phyloP scores from a whole-genome alignment of 1,284 basidiomycete species.

The Apiotrichum gamsii region DNA sequence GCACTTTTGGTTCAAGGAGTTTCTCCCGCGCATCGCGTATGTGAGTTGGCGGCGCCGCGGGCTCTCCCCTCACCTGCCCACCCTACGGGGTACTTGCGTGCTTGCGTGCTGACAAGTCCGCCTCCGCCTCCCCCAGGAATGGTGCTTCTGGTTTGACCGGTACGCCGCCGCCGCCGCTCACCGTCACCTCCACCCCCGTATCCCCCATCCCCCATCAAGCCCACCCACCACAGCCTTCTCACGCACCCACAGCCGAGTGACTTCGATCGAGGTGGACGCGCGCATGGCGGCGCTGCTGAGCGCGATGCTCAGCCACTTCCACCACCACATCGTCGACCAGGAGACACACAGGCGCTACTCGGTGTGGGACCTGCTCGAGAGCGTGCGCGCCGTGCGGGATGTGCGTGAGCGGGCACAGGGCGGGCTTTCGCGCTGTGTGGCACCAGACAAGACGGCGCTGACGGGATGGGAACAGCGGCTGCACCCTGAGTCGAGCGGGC shows the following conservation, averaged over 20 bases:
- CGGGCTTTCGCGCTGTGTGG: neutral
- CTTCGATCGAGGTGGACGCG: slow-evolving; percentile 11
- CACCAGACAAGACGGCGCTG: neutral
- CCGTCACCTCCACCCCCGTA: neutral
- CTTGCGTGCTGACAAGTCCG: too few species aligned
- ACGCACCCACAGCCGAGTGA: slow-evolving; percentile 4
- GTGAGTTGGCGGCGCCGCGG: neutral
- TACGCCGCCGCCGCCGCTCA: neutral
- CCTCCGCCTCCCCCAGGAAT: slow-evolving; percentile 18
- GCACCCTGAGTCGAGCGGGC: slow-evolving; percentile 4
- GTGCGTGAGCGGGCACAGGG: neutral
- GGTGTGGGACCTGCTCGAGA: slow-evolving; percentile 11
- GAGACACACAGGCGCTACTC: slow-evolving; percentile 2
- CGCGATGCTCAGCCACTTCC: slow-evolving; percentile 15
- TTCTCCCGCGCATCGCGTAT: slow-evolving; percentile 12
- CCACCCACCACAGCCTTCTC: neutral
- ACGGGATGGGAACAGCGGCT: slow-evolving; percentile 6
- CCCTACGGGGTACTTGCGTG: too few species aligned
- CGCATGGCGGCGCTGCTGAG: slow-evolving; percentile 7
- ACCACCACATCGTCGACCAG: slow-evolving; percentile 6
- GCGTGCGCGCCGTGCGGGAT: slow-evolving; percentile 14
- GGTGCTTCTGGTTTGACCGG: slow-evolving; percentile 22
- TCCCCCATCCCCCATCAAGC: neutral
- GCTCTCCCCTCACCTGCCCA: too few species aligned
- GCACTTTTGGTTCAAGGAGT: slow-evolving; percentile 14